phyloP scores from a whole-genome alignment of 2,329 filamentous ascomycete genomes.

The Parascedosporium putredinis region DNA sequence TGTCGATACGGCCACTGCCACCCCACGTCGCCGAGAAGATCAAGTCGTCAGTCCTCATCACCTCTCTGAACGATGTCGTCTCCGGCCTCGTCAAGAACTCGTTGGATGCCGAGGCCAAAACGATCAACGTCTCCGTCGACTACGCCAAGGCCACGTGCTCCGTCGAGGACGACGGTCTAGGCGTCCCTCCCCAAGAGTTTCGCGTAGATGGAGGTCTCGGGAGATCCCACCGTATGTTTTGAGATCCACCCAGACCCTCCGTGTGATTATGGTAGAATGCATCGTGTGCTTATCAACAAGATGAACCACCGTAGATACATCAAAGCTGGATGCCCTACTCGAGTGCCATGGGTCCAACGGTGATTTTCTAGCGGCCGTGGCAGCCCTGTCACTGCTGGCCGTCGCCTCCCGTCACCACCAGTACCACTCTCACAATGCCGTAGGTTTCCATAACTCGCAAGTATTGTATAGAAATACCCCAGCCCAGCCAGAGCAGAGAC shows the following conservation, averaged over 20 bases:
- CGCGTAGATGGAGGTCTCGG: conserved; percentile 57
- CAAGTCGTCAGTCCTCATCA: conserved; percentile 73
- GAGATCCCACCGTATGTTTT: conserved; percentile 57
- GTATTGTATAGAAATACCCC: conserved; percentile 55
- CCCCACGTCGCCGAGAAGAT: conserved; percentile 65
- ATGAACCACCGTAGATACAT: conserved; percentile 63
- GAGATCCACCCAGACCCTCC: no score
- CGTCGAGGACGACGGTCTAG: conserved; percentile 75
- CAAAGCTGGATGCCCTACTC: conserved; percentile 46
- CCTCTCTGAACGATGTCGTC: conserved; percentile 60
- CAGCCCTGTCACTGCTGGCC: conserved; percentile 63
- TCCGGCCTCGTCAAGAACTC: conserved; percentile 71
- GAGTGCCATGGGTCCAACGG: conserved; percentile 58
- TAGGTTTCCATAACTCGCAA: conserved; percentile 61
- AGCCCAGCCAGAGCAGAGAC: conserved; percentile 44
- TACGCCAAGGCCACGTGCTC: conserved; percentile 64
- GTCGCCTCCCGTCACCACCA: conserved; percentile 61
- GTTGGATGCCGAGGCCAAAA: conserved; percentile 66
- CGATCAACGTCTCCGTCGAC: conserved; percentile 61
- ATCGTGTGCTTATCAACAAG: no score
- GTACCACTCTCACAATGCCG: conserved; percentile 49
- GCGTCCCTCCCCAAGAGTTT: conserved; percentile 69
- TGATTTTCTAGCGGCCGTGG: conserved; percentile 66
- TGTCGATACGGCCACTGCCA: conserved; percentile 60
- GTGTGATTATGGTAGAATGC: no score